phyloP scores from a whole-genome alignment of 2,329 filamentous ascomycete genomes.

The Botryotinia narcissicola region DNA sequence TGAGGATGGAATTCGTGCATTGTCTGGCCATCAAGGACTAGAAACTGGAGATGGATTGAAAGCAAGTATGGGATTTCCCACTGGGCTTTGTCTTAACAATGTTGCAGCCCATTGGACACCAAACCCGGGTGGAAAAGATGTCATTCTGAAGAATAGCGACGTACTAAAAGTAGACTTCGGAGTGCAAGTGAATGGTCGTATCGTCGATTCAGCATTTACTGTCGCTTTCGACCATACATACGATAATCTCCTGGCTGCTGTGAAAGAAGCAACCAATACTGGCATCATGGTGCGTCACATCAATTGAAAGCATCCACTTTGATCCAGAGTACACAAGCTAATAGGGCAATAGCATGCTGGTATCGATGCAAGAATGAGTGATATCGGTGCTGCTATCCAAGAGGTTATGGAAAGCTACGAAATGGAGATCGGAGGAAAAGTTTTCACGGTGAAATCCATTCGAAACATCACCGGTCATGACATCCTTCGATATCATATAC shows the following conservation, averaged over 20 bases:
- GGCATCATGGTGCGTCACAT: conserved; percentile 37
- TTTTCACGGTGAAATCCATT: conserved; percentile 51
- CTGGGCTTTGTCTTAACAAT: conserved; percentile 53
- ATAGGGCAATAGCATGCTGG: conserved; percentile 44
- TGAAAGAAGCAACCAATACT: conserved; percentile 71
- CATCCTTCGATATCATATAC: conserved; percentile 53
- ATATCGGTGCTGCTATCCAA: conserved; percentile 55
- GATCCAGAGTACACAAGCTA: conserved; percentile 2
- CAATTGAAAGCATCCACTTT: not conserved
- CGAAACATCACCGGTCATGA: conserved; percentile 53
- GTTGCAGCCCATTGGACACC: conserved; percentile 56
- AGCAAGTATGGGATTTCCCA: conserved; percentile 55
- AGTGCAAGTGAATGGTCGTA: conserved; percentile 75
- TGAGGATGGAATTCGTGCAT: conserved; percentile 52
- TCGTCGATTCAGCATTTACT: conserved; percentile 80
- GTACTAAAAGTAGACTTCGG: conserved; percentile 84
- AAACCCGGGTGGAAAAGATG: conserved; percentile 62
- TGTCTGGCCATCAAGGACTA: conserved; percentile 51
- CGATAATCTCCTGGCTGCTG: conserved; percentile 70
- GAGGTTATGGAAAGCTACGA: conserved; percentile 61
- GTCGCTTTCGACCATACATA: conserved; percentile 73
- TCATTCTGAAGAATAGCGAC: conserved; percentile 67
- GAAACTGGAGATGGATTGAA: conserved; percentile 50
- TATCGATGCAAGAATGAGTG: conserved; percentile 52
- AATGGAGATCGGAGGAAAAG: conserved; percentile 50